Conservation (phyloP, 495 filamentous ascomycete species). For the Hypoxylon rickii region DNA sequence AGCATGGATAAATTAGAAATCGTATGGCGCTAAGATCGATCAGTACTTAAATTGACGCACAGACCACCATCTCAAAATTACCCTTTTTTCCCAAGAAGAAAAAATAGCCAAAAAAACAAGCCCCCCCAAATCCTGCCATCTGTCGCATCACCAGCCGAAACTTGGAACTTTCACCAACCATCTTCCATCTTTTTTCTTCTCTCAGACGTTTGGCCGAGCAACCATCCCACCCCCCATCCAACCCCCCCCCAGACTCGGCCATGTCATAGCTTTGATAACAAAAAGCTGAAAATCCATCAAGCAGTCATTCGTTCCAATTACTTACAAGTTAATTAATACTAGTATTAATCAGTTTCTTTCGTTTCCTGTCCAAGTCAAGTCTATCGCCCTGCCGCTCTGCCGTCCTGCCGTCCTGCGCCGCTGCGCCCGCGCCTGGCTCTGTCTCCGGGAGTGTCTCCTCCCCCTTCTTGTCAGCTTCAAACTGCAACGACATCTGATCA, state of each 20-base stretch:
- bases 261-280: conserved; percentile 22
- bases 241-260: conserved; percentile 3
- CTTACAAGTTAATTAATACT: conserved; percentile 22
- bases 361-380: background rate
- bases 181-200: conserved; percentile 1
- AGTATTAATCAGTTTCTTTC: background rate
- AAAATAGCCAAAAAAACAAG: no score
- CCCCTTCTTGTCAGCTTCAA: no score
- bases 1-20: no score
- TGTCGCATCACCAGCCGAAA: conserved; percentile 1
- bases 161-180: background rate
- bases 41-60: no score
- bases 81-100: conserved; percentile 30
- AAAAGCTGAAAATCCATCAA: conserved; percentile 2
- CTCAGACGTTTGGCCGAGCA: conserved; percentile 32
- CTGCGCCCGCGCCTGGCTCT: no score
- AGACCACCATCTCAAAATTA: no score
- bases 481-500: no score
- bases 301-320: conserved; percentile 28
- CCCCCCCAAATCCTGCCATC: background rate
- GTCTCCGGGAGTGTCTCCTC: no score
- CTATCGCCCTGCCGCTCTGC: background rate
- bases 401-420: background rate
- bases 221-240: conserved; percentile 22
- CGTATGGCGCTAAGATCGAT: no score